Percentiles rank a stretch among this genome's conserved stretches.
Conservation (phyloP, 768 basidiomycete species). For the Dacryopinax spathularia region DNA sequence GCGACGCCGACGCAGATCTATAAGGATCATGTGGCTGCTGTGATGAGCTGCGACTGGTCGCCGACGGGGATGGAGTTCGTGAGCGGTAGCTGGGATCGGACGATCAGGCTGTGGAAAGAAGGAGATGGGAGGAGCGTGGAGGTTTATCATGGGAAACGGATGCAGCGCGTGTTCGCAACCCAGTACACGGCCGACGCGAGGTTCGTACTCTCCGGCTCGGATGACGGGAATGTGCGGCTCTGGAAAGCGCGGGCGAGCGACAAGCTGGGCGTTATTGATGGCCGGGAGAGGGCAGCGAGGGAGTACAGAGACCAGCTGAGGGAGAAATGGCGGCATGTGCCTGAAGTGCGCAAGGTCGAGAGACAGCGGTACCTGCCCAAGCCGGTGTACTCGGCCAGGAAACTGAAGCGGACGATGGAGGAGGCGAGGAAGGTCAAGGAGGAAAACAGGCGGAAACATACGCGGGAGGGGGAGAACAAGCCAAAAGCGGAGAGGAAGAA, state of each 20-base stretch:
- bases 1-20: conserved; percentile 77
- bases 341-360: conserved; percentile 57
- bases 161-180: conserved; percentile 90
- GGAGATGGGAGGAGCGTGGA: conserved; percentile 69
- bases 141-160: conserved; percentile 95
- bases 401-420: conserved; percentile 86
- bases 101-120: conserved; percentile 83
- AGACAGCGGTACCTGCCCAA: conserved; percentile 73
- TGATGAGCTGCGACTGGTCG: conserved; percentile 94
- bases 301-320: conserved; percentile 84
- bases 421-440: conserved; percentile 83
- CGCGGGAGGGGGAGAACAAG: conserved; percentile 68
- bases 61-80: conserved; percentile 94
- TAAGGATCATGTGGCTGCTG: conserved; percentile 92
- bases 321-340: conserved; percentile 77
- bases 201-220: conserved; percentile 80
- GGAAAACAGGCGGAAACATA: conserved; percentile 79
- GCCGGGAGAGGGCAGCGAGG: conserved; percentile 76
- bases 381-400: conserved; percentile 73
- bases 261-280: conserved; percentile 79
- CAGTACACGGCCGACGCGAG: conserved; percentile 81
- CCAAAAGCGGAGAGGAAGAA: conserved; percentile 88
- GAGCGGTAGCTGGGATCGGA: conserved; percentile 92
- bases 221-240: conserved; percentile 86
- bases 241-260: conserved; percentile 93